Percentiles rank a stretch among this genome's conserved stretches.
Conservation (phyloP, 768 basidiomycete species). For the Lactifluus rugatus region DNA sequence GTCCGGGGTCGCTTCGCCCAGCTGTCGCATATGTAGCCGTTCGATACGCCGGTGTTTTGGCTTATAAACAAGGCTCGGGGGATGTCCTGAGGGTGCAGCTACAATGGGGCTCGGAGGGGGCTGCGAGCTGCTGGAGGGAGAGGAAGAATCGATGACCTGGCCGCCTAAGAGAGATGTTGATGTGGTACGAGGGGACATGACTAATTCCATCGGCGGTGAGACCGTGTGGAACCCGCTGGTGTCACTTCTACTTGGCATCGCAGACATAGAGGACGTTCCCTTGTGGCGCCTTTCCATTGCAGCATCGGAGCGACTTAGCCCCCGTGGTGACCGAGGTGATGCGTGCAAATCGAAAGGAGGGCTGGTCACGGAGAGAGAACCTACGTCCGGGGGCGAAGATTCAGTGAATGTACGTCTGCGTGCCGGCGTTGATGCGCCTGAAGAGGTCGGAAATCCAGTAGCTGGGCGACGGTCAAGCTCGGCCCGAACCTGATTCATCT, state of each 20-base stretch:
- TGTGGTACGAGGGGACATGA: neutral
- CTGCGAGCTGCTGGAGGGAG: neutral
- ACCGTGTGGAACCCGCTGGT: neutral
- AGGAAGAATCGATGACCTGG: neutral
- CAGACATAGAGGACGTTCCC: slow-evolving; percentile 5
- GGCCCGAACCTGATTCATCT: slow-evolving; percentile 65
- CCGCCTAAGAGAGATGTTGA: neutral
- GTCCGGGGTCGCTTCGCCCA: slow-evolving; percentile 83
- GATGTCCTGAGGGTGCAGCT: slow-evolving; percentile 5
- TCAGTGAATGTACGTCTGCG: slow-evolving; percentile 18
- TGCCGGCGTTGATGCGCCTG: slow-evolving; percentile 22
- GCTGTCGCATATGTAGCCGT: slow-evolving; percentile 72
- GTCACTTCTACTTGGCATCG: slow-evolving; percentile 7
- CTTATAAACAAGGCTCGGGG: slow-evolving; percentile 38
- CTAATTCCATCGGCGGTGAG: neutral
- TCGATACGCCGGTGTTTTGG: slow-evolving; percentile 59
- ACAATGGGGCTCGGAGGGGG: slow-evolving; percentile 6
- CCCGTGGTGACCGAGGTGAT: slow-evolving; percentile 1
- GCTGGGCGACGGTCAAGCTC: slow-evolving; percentile 42
- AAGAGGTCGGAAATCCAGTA: slow-evolving; percentile 20
- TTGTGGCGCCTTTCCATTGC: slow-evolving; percentile 5
- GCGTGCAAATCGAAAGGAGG: neutral
- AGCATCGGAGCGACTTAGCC: neutral
- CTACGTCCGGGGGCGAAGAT: neutral
- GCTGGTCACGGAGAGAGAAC: neutral